Evolutionary conservation across 2,329 filamentous ascomycete genomes (phyloP).

Genomic region (Aspergillus piperis): DNA sequence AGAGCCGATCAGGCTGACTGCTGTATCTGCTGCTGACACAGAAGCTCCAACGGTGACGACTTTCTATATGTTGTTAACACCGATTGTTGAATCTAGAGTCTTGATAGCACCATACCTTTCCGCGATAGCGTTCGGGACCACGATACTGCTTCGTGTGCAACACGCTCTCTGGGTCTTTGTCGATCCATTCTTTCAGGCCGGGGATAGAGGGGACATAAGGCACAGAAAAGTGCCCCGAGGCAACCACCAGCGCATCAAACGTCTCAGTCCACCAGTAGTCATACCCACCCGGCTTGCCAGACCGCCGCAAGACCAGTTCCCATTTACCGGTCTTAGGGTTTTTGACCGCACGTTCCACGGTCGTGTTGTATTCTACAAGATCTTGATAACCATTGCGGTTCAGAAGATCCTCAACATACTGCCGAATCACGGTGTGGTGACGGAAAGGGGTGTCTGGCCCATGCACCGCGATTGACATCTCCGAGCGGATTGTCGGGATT

Average conservation of each 20-base stretch:
- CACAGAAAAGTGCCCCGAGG: slow-evolving; percentile 62
- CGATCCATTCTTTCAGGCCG: slow-evolving; percentile 44
- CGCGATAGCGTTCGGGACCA: slow-evolving; percentile 41
- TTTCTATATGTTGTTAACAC: slow-evolving; percentile 41
- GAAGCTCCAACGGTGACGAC: slow-evolving; percentile 65
- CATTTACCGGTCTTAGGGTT: slow-evolving; percentile 55
- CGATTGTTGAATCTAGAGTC: too few species aligned
- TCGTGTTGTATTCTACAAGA: slow-evolving; percentile 54
- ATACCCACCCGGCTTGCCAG: slow-evolving; percentile 28
- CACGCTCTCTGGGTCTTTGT: slow-evolving; percentile 40
- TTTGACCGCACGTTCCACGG: slow-evolving; percentile 57
- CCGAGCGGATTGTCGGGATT: slow-evolving; percentile 49
- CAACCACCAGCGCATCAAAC: slow-evolving; percentile 64
- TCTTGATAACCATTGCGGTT: slow-evolving; percentile 56
- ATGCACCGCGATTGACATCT: slow-evolving; percentile 51
- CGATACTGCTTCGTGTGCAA: slow-evolving; percentile 47
- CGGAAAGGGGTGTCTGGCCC: slow-evolving; percentile 63
- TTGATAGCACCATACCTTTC: slow-evolving; percentile 27
- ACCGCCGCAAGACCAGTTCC: slow-evolving; percentile 55
- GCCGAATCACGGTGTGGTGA: slow-evolving; percentile 59
- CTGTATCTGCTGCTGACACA: slow-evolving; percentile 65
- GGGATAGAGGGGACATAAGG: slow-evolving; percentile 53
- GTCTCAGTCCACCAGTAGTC: slow-evolving; percentile 65
- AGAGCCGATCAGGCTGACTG: slow-evolving; percentile 53
- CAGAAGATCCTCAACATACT: slow-evolving; percentile 60